A percentile compares a stretch with the other conserved stretches of the same genome.
Evolutionary conservation across 106 monocot species (phyloP).

Genomic region (Dactylorhiza incarnata): DNA sequence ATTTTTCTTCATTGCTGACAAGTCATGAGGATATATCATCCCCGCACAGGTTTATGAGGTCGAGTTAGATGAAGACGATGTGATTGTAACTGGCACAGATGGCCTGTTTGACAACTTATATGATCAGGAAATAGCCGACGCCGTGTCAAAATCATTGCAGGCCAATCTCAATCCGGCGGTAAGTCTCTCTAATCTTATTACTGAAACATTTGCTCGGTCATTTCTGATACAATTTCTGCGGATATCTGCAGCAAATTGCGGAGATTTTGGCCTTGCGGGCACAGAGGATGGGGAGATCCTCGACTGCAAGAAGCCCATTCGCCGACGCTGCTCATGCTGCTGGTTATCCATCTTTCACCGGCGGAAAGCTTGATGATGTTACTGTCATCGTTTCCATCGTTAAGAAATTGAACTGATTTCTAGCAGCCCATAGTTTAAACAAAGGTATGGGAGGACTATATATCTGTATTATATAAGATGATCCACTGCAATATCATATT

Average conservation of each 20-base stretch:
- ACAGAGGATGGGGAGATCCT: conserved; percentile 69
- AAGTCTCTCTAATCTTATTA: neutral
- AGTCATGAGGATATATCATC: neutral
- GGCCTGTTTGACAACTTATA: conserved; percentile 92
- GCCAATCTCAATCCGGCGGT: conserved; percentile 56
- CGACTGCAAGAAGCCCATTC: conserved; percentile 60
- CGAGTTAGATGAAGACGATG: conserved; percentile 72
- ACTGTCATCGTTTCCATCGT: conserved; percentile 82
- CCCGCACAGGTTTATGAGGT: conserved; percentile 47
- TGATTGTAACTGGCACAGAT: conserved; percentile 78
- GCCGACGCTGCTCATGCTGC: conserved; percentile 79
- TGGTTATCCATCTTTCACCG: conserved; percentile 56
- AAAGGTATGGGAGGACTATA: neutral
- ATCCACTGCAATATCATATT: no score
- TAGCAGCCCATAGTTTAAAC: neutral
- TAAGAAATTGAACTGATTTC: conserved; percentile 16
- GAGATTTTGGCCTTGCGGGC: conserved; percentile 48
- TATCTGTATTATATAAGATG: no score
- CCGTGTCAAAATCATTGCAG: conserved; percentile 58
- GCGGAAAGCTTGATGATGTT: conserved; percentile 97
- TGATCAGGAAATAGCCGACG: conserved; percentile 57
- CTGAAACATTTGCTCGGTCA: neutral
- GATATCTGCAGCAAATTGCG: conserved; percentile 59
- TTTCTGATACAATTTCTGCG: neutral
- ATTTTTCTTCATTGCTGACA: neutral